phyloP scores from a whole-genome alignment of 495 filamentous ascomycete genomes.

The Xylaria scruposa region DNA sequence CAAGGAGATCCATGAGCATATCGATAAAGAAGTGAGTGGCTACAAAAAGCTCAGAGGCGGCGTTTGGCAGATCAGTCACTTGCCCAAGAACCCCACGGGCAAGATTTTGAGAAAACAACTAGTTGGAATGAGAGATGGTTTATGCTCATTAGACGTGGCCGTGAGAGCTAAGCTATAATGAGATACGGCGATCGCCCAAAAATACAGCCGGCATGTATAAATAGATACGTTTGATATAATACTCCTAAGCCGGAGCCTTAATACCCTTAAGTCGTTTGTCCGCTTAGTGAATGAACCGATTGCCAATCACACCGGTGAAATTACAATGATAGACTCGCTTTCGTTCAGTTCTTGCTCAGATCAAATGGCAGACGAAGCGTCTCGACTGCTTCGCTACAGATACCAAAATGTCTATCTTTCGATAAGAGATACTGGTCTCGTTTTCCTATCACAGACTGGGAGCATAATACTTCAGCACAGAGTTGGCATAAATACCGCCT shows the following conservation, averaged over 20 bases:
- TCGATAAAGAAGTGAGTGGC: constrained; percentile 50
- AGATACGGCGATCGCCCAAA: not conserved
- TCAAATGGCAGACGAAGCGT: not conserved
- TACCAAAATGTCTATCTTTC: too few relatives aligned
- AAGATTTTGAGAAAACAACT: constrained; percentile 46
- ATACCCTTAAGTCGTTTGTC: not conserved
- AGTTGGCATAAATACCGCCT: not conserved
- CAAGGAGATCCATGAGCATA: constrained; percentile 59
- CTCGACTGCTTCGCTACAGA: not conserved
- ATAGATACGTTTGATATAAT: constrained; percentile 1
- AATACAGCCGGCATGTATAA: not conserved
- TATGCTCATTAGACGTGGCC: constrained; percentile 29
- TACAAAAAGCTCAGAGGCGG: constrained; percentile 50
- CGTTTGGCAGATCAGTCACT: constrained; percentile 39
- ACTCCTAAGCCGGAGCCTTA: not conserved
- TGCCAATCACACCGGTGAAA: not conserved
- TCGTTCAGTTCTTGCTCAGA: not conserved
- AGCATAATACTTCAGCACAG: not conserved
- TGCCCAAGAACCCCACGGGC: constrained; percentile 47
- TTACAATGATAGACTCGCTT: not conserved
- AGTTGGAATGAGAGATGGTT: constrained; percentile 34
- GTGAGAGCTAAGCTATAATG: constrained; percentile 31
- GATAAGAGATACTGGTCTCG: not conserved
- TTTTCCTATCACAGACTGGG: not conserved
- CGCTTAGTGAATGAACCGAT: not conserved